A percentile compares a stretch with the other conserved stretches of the same genome.
These are phyloP conservation scores for Ogataea trehalophila DNA, from an alignment of 805 yeast genomes.

Conservation along the genomic window DNA sequence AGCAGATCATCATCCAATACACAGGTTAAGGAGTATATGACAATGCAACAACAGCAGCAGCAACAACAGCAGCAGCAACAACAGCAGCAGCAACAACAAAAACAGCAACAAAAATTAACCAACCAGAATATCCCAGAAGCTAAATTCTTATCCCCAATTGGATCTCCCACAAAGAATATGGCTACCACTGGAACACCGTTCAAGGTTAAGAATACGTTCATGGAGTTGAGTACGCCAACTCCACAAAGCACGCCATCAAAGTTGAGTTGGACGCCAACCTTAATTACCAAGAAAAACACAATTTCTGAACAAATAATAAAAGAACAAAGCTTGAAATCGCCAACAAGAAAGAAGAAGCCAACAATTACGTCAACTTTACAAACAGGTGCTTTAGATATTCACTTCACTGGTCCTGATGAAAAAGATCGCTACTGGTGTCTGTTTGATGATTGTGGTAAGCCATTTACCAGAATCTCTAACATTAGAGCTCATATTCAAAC, in stretches of 20 bases:
- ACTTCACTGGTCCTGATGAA: constrained; percentile 74
- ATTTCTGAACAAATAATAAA: constrained; percentile 26
- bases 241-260: constrained; percentile 26
- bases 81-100: background rate
- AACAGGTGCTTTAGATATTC: constrained; percentile 82
- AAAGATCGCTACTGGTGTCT: constrained; percentile 70
- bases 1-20: constrained; percentile 21
- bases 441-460: constrained; percentile 73
- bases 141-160: background rate
- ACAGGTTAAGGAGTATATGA: constrained; percentile 34
- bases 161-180: constrained; percentile 8
- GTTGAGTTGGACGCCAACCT: constrained; percentile 31
- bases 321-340: constrained; percentile 38
- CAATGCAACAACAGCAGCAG: constrained; percentile 7
- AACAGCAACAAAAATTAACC: background rate
- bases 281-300: constrained; percentile 29
- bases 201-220: constrained; percentile 20
- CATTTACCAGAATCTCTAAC: constrained; percentile 84
- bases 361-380: constrained; percentile 70
- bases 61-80: background rate
- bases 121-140: background rate
- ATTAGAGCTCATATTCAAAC: constrained; percentile 95
- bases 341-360: constrained; percentile 40
- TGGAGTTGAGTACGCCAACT: constrained; percentile 26
- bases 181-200: constrained; percentile 22